Percentiles rank a stretch among this genome's conserved stretches.
These are phyloP conservation scores for Exophiala dermatitidis DNA, from an alignment of 2,329 filamentous ascomycete species.

Conservation along the genomic window DNA sequence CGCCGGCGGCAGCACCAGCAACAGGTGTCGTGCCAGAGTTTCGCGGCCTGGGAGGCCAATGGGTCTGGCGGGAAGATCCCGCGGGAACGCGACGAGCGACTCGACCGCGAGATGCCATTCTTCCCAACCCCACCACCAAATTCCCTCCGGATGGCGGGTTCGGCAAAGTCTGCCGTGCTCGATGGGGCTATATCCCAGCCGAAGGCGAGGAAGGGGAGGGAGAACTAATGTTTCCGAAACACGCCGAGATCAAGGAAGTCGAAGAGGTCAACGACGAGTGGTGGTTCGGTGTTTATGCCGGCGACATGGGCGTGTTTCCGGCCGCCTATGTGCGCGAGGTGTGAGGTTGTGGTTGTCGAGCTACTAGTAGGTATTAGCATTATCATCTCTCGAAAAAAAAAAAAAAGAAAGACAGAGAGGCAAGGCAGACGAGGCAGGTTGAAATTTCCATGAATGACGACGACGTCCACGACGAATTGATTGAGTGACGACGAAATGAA, in stretches of 20 bases:
- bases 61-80: slow-evolving; percentile 26
- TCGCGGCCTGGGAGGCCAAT: slow-evolving; percentile 15
- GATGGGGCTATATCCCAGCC: slow-evolving; percentile 73
- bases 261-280: slow-evolving; percentile 88
- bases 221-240: slow-evolving; percentile 75
- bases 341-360: no score
- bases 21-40: background rate
- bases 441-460: no score
- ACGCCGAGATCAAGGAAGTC: slow-evolving; percentile 73
- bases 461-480: no score
- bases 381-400: no score
- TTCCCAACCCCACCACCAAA: slow-evolving; percentile 7
- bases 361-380: no score
- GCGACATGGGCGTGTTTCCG: slow-evolving; percentile 70
- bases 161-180: slow-evolving; percentile 56
- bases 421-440: no score
- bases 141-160: slow-evolving; percentile 72
- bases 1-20: background rate
- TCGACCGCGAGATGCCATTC: slow-evolving; percentile 9
- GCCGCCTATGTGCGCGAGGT: slow-evolving; percentile 60
- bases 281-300: slow-evolving; percentile 82
- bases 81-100: slow-evolving; percentile 13
- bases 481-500: no score
- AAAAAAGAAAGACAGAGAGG: no score
- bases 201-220: slow-evolving; percentile 41